Base-by-base conservation (phyloP, 2,329 filamentous ascomycete species). In the Emmonsiellopsis sp. region DNA sequence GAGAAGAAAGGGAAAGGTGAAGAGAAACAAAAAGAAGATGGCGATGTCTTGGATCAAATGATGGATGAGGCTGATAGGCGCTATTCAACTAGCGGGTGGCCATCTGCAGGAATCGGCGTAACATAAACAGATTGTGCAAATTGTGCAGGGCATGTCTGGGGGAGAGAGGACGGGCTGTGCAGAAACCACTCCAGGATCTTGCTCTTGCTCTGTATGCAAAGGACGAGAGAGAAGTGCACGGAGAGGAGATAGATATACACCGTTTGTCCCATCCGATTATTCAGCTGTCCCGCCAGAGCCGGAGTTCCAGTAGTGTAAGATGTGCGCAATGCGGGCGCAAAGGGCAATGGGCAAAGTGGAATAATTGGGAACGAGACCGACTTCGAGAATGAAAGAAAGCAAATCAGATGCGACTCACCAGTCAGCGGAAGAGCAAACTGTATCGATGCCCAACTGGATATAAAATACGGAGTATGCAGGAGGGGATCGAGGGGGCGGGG, bases 391-490 rank as follows among this genome's bases (percentile, higher is more conserved):
- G 2, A 38, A 11, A 44, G n/a, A 41, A 43, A 34, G 30, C 6
- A 44, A 45, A 30, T n/a, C 32, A 43, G 20, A 20, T 32, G 11
- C 10, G n/a, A 38, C 41, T 52, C 50, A 51, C 50, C 43, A 43
- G 50, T 30, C 41, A 45, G 7, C 42, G 8, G 49, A 52, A 37
- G n/a, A 30, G 37, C 15, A 7, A 45, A 43, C 41, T 45, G 38
- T 46, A 20, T 52, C 35, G 41, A 38, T 43, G 41, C 50, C 50
- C 41, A 35, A 52, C 41, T 13, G 50, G n/a, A 20, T 40, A 37
- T 20, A 43, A n/a, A 30, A n/a, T n/a, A n/a, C n/a, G n/a, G n/a
- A n/a, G 20, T 30, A 38, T 38, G 35, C 10, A 20, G 26, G 46
- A 11, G 15, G 8, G 10, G 3, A 9, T 10, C 5, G 13, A 15